Percentiles rank a stretch among this genome's conserved stretches.
These are phyloP conservation scores for Fonsecaea nubica DNA, from an alignment of 2,329 filamentous ascomycete genomes.

Conservation along the genomic window DNA sequence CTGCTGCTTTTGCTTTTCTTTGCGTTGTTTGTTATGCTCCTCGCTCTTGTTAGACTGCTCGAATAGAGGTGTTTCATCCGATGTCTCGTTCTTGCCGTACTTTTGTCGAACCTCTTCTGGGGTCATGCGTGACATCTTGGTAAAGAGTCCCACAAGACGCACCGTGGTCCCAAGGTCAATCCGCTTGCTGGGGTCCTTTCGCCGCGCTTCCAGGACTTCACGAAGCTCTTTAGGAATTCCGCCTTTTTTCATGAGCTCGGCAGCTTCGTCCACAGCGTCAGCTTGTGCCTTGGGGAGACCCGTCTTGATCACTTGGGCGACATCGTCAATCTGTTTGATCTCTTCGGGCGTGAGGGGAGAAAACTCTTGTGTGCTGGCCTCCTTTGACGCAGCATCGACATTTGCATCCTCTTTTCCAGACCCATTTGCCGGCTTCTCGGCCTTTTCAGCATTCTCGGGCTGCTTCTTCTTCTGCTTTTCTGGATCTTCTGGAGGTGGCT, in stretches of 20 bases:
- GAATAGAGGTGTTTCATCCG: conserved; percentile 33
- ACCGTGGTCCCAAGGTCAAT: conserved; percentile 64
- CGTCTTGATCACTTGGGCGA: conserved; percentile 63
- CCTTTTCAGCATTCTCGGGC: conserved; percentile 43
- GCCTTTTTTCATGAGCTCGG: conserved; percentile 68
- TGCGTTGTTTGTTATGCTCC: conserved; percentile 43
- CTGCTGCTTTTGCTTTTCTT: conserved; percentile 41
- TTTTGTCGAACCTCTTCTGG: conserved; percentile 50
- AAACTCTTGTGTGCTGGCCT: conserved; percentile 47
- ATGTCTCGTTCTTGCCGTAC: conserved; percentile 39
- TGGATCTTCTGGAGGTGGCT: conserved; percentile 47
- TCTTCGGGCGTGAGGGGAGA: conserved; percentile 62
- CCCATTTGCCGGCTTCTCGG: conserved; percentile 46
- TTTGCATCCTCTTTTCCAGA: conserved; percentile 52
- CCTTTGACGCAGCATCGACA: conserved; percentile 47
- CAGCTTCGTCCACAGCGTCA: conserved; percentile 63
- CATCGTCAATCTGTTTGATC: conserved; percentile 62
- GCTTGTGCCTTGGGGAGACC: conserved; percentile 68
- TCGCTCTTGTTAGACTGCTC: conserved; percentile 40
- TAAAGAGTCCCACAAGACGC: conserved; percentile 64
- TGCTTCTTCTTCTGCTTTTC: conserved; percentile 40
- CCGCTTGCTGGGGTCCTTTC: conserved; percentile 52
- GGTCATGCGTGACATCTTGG: conserved; percentile 61
- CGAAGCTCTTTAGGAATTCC: conserved; percentile 74
- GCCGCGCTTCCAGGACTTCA: conserved; percentile 65